Evolutionary conservation across 176 grass and related monocot genomes (phyloP), one percentile per base, ranked within the genome.

Genomic region (Carex myosuroides): DNA sequence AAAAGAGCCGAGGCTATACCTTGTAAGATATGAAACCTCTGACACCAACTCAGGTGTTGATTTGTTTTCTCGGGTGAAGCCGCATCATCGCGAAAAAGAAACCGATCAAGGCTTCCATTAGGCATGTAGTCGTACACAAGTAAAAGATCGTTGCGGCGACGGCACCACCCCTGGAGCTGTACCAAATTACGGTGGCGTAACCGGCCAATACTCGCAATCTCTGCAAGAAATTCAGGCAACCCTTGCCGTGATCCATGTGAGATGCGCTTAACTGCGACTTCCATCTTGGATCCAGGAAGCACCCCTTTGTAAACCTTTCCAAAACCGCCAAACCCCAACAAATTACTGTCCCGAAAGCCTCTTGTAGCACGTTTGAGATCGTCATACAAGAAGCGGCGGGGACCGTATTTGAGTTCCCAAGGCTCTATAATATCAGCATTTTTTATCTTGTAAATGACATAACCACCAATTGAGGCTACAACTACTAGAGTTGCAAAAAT

Each of bases 311-410:
- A 96, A 62, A 96, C 94, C 57, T 90, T 64, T 14, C 94, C 94
- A 87, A 93, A 96, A 42, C 91, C 94, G 39, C 91, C 94, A 44
- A 87, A 78, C 74, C 94, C 94, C 0, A 96, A 80, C 79, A 96
- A 85, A 50, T 84, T 82, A 66, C 0, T 30, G 83, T 96, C 91
- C 70, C 85, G 84, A 84, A 96, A 95, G 24, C 93, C 87, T 67
- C 88, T 89, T 60, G 93, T 95, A 67, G 93, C 93, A 32, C 63
- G 77, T 85, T 87, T 71, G 24, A 95, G 86, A 56, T 95, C 93
- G 64, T 86, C 80, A 84, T 95, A 95, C 0, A 86, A 67, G 93
- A 95, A 95, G 73, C 93, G 68, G 72, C 92, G 87, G 59, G 93
- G 93, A 3, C 90, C 92, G 14, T 84, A 87, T 3, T 86, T n/a